Base-by-base conservation (phyloP, 345 rosid genomes). In the Populus nigra region DNA sequence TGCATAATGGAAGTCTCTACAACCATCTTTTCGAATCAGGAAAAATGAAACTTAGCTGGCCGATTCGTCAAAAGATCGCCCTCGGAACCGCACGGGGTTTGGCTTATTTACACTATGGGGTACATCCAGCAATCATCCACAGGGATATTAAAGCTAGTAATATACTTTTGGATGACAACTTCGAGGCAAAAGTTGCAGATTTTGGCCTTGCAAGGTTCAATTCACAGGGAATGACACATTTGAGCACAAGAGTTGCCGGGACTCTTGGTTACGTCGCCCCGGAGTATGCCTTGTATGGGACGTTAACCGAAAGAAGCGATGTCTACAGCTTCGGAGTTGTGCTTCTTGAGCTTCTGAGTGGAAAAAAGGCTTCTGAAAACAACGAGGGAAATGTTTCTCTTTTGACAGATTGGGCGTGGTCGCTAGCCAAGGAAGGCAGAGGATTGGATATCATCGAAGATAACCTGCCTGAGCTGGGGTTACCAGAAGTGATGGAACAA, bases 251-350 rank as follows among this genome's bases (percentile, higher is more conserved):
- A 50, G 85, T 73, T 23, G 90, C 90, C 0, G 90, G 88, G 38
- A 85, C 88, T 11, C 80, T 84, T 0, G 88, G 88, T 2, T 85
- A 85, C 43, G 86, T 88, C 20, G 84, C 88, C n/a, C 90, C 87
- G 1, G 90, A 87, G 35, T 84, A 87, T 39, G 90, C 88, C 5
- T 39, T 84, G 65, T 85, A 80, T 17, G 88, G 88, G n/a, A 78
- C 84, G 59, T 71, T 88, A 80, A 84, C 84, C 0, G 82, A 82
- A 43, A 77, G 76, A 72, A 85, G 78, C 12, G 90, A 88, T 75
- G 88, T 78, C 27, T 85, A 84, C 41, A 85, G 90, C 68, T 87
- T 76, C 7, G 88, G 90, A 3, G 87, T 80, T 9, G 73, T 84
- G 69, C 73, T 87, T 82, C 83, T 85, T 25, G 90, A 84, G 80